These are phyloP conservation scores for Neonectria faginata DNA, from an alignment of 2,329 filamentous ascomycete species.

Conservation along the genomic window DNA sequence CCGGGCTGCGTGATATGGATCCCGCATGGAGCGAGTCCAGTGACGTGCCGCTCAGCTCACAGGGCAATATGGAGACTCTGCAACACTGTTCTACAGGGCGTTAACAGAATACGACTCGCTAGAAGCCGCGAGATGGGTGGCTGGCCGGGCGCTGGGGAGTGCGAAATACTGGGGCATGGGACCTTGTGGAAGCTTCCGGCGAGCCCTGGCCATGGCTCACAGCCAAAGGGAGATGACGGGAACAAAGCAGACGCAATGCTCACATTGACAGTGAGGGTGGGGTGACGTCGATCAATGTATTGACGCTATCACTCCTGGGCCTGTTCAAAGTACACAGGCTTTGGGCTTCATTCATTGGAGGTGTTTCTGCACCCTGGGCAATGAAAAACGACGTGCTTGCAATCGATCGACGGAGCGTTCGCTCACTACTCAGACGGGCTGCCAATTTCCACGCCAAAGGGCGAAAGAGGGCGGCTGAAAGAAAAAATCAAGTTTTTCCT, in stretches of 20 bases:
- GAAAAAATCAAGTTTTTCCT: conserved; percentile 12
- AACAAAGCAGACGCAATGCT: conserved; percentile 17
- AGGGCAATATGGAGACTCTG: conserved; percentile 33
- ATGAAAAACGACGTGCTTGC: neutral
- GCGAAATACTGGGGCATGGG: conserved; percentile 43
- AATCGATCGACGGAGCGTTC: neutral
- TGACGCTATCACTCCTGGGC: conserved; percentile 1
- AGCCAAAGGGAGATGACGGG: neutral
- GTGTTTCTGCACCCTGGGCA: conserved; percentile 13
- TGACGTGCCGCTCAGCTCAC: conserved; percentile 32
- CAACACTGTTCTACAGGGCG: conserved; percentile 33
- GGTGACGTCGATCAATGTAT: conserved; percentile 43
- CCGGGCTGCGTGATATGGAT: conserved; percentile 36
- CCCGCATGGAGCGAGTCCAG: conserved; percentile 39
- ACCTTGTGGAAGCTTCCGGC: conserved; percentile 51
- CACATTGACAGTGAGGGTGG: conserved; percentile 29
- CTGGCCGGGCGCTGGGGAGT: conserved; percentile 1
- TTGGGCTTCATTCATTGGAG: neutral
- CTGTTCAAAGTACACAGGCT: conserved; percentile 25
- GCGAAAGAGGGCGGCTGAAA: neutral
- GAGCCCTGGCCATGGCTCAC: conserved; percentile 14
- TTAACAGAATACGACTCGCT: conserved; percentile 26
- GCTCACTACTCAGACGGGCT: neutral
- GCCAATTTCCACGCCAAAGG: neutral
- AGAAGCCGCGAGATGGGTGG: conserved; percentile 28